phyloP scores from a whole-genome alignment of 768 basidiomycete species.

The Pleurotus tuber-regium region DNA sequence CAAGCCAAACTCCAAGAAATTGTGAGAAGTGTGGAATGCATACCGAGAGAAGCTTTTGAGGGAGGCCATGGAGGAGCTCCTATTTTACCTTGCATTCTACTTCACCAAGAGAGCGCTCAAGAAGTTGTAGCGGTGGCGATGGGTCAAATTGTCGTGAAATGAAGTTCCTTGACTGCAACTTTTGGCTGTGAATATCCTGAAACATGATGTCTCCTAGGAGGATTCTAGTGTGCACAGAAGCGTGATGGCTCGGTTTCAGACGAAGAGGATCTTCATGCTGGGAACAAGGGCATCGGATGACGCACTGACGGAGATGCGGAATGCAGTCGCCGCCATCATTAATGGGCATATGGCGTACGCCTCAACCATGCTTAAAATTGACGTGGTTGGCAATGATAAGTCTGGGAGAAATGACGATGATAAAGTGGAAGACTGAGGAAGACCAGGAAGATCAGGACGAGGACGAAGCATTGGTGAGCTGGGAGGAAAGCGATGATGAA shows the following conservation, averaged over 20 bases:
- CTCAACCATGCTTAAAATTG: neutral
- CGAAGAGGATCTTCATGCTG: neutral
- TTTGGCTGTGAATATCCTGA: neutral
- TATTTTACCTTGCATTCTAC: neutral
- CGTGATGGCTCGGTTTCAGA: neutral
- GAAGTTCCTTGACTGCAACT: neutral
- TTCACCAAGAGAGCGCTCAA: neutral
- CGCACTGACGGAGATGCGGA: neutral
- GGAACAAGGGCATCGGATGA: neutral
- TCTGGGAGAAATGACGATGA: conserved; percentile 8
- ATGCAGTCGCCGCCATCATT: neutral
- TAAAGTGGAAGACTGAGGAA: conserved; percentile 2
- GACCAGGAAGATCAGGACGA: conserved; percentile 15
- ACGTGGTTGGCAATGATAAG: neutral
- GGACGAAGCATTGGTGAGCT: conserved; percentile 15
- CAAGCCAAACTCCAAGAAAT: neutral
- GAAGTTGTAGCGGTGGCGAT: neutral
- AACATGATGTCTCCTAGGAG: neutral
- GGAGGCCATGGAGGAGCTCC: neutral
- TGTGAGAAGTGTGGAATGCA: neutral
- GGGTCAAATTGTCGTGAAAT: neutral
- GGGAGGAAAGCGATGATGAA: conserved; percentile 10
- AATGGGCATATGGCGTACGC: neutral
- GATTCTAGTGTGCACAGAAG: neutral
- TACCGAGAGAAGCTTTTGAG: neutral